phyloP scores from a whole-genome alignment of 2,329 filamentous ascomycete species.

The Aspergillus sp. region DNA sequence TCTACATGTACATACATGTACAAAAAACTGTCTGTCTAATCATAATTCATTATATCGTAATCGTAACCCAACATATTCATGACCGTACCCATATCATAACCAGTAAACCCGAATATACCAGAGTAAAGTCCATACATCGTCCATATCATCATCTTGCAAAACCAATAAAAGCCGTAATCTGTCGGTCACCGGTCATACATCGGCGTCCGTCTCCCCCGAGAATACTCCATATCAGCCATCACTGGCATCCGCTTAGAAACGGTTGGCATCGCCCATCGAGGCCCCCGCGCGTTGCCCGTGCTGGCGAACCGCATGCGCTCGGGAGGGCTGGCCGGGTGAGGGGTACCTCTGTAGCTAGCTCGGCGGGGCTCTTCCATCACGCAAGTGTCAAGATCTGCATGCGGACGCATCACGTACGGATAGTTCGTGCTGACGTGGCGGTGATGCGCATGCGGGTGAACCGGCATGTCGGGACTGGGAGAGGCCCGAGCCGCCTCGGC shows the following conservation, averaged over 20 bases:
- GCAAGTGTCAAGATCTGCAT: conserved; percentile 21
- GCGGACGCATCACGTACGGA: conserved; percentile 19
- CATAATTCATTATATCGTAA: too few species aligned
- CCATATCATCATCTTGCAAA: background rate
- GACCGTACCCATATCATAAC: too few species aligned
- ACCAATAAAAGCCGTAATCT: background rate
- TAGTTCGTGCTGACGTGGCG: conserved; percentile 16
- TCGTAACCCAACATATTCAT: too few species aligned
- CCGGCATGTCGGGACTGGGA: conserved; percentile 4
- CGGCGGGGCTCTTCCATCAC: conserved; percentile 23
- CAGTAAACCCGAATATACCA: too few species aligned
- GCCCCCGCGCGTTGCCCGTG: too few species aligned
- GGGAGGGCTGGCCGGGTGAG: background rate
- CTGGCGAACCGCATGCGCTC: conserved; percentile 6
- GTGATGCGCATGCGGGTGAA: conserved; percentile 13
- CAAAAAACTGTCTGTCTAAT: too few species aligned
- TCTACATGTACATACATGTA: too few species aligned
- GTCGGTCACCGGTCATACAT: conserved; percentile 15
- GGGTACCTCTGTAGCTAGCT: conserved; percentile 21
- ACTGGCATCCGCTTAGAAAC: background rate
- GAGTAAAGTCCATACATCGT: too few species aligned
- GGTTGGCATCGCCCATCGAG: background rate
- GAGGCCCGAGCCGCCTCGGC: conserved; percentile 8
- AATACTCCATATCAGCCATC: background rate
- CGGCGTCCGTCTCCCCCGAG: conserved; percentile 8